Conservation (phyloP, 768 basidiomycete genomes). For the Kondoa subrosea region DNA sequence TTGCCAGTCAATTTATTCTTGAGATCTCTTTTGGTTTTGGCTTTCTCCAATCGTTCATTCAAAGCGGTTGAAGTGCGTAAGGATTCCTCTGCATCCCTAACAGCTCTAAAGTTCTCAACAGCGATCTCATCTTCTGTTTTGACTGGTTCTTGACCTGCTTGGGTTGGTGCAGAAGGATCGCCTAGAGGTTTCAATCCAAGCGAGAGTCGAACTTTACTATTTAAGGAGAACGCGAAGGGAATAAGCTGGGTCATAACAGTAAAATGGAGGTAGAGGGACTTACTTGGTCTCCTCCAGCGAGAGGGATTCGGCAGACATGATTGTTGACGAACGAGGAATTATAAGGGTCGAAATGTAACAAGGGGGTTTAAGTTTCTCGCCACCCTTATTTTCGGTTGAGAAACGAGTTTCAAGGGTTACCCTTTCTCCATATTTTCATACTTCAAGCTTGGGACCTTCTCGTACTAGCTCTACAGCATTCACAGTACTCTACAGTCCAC, state of each 20-base stretch:
- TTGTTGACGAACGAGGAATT: background rate
- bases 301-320: slow-evolving; percentile 39
- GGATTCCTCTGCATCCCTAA: slow-evolving; percentile 51
- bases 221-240: background rate
- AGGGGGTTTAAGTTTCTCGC: too few species aligned
- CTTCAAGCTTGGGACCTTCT: too few species aligned
- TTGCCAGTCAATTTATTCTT: slow-evolving; percentile 77
- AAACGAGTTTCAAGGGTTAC: too few species aligned
- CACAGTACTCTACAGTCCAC: too few species aligned
- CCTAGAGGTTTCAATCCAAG: slow-evolving; percentile 85
- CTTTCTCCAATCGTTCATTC: slow-evolving; percentile 61
- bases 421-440: too few species aligned
- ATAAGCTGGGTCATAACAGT: background rate
- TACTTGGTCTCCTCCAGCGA: slow-evolving; percentile 78
- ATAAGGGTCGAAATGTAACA: background rate
- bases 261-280: background rate
- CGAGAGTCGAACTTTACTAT: slow-evolving; percentile 67
- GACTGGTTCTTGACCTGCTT: slow-evolving; percentile 18
- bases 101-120: slow-evolving; percentile 65
- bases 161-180: slow-evolving; percentile 53
- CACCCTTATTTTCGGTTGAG: too few species aligned
- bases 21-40: slow-evolving; percentile 84
- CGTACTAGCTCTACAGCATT: too few species aligned
- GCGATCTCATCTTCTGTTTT: slow-evolving; percentile 43
- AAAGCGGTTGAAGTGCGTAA: slow-evolving; percentile 62